Evolutionary conservation across 2,329 filamentous ascomycete species (phyloP).

Genomic region (Fusarium floridanum): DNA sequence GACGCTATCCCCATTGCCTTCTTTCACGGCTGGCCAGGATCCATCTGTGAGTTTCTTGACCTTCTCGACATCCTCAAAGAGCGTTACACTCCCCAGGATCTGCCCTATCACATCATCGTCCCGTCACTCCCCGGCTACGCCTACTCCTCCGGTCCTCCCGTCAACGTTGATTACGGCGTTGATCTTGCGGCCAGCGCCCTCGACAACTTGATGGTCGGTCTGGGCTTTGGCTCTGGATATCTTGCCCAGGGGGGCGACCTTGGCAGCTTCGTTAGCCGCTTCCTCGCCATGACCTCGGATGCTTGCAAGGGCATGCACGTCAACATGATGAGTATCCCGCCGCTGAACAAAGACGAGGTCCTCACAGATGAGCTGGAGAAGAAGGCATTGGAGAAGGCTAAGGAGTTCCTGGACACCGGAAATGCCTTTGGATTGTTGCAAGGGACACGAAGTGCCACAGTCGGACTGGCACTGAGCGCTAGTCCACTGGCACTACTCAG

Average conservation of each 20-base stretch:
- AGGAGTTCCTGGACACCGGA: background rate
- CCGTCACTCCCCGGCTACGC: slow-evolving; percentile 68
- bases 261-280: slow-evolving; percentile 60
- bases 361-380: background rate
- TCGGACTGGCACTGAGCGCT: background rate
- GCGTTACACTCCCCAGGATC: slow-evolving; percentile 61
- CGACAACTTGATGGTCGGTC: slow-evolving; percentile 63
- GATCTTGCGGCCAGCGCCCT: slow-evolving; percentile 55
- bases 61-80: slow-evolving; percentile 60
- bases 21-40: slow-evolving; percentile 68
- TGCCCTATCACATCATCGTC: slow-evolving; percentile 70
- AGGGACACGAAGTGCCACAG: background rate
- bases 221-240: slow-evolving; percentile 66
- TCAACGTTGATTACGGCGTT: slow-evolving; percentile 55
- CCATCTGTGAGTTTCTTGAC: slow-evolving; percentile 68
- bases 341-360: background rate
- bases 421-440: background rate
- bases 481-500: background rate
- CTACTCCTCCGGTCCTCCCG: slow-evolving; percentile 62
- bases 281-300: slow-evolving; percentile 45
- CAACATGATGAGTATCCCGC: background rate
- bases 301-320: slow-evolving; percentile 22
- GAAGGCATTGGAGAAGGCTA: background rate
- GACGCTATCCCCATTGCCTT: slow-evolving; percentile 65
- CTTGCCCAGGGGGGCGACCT: slow-evolving; percentile 70